Evolutionary conservation across 495 filamentous ascomycete genomes (phyloP).

Genomic region (Aspergillus haitiensis): DNA sequence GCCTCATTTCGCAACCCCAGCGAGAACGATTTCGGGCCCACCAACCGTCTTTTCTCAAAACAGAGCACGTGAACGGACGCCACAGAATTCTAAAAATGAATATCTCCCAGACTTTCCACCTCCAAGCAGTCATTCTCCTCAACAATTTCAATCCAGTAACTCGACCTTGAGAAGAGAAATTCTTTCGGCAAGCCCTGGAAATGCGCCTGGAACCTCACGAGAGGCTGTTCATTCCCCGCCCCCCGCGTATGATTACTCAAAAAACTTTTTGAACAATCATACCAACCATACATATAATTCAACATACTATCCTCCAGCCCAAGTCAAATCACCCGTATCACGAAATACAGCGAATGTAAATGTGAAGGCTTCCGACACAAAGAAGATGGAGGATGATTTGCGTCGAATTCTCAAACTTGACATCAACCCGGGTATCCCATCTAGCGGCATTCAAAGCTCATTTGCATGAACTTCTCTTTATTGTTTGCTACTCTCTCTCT

Average conservation of each 20-base stretch:
- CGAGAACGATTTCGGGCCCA: constrained; percentile 41
- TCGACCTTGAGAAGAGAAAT: constrained; percentile 32
- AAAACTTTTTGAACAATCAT: constrained; percentile 12
- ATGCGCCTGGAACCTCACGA: constrained; percentile 10
- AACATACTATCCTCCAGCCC: constrained; percentile 27
- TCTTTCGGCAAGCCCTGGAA: constrained; percentile 22
- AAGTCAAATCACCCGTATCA: constrained; percentile 27
- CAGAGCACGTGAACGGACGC: constrained; percentile 3
- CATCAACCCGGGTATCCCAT: constrained; percentile 30
- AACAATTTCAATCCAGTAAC: constrained; percentile 25
- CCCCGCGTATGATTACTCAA: constrained; percentile 14
- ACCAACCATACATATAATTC: constrained; percentile 16
- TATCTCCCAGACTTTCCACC: constrained; percentile 21
- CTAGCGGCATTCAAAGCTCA: constrained; percentile 40
- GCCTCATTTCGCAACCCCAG: constrained; percentile 41
- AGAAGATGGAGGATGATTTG: constrained; percentile 56
- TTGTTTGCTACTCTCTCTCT: background rate
- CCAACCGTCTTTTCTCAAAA: constrained; percentile 28
- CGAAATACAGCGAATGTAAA: constrained; percentile 29
- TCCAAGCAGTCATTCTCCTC: constrained; percentile 18
- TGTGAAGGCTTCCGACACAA: constrained; percentile 37
- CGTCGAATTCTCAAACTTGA: constrained; percentile 55
- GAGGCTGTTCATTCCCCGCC: constrained; percentile 15
- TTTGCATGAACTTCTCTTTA: constrained; percentile 31
- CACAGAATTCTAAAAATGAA: constrained; percentile 13